phyloP scores from a whole-genome alignment of 129 eudicot genomes.

The Sambucus nigra region DNA sequence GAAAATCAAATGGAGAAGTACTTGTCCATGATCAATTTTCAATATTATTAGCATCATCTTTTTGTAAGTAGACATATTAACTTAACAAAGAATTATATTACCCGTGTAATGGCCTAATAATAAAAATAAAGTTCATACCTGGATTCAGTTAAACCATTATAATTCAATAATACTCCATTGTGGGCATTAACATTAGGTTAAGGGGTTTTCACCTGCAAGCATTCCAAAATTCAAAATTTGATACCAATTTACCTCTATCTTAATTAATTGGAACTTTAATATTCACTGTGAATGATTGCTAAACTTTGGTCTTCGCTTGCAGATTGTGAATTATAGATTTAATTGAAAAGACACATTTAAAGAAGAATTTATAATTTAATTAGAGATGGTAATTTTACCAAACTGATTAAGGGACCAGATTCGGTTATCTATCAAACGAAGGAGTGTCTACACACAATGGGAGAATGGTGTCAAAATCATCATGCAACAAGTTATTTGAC shows the following conservation, averaged over 20 bases:
- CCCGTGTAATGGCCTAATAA: not conserved
- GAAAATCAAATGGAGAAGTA: slow-evolving; percentile 93
- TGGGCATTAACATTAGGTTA: slow-evolving; percentile 99
- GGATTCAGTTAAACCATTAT: slow-evolving; percentile 96
- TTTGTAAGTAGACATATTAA: not conserved
- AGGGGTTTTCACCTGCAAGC: slow-evolving; percentile 84
- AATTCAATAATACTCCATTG: slow-evolving; percentile 89
- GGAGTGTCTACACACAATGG: slow-evolving; percentile 84
- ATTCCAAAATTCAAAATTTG: slow-evolving; percentile 5
- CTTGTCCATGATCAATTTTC: slow-evolving; percentile 18
- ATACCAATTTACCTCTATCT: not conserved
- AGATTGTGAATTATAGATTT: not conserved
- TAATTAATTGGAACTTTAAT: not conserved
- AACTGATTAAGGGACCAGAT: slow-evolving; percentile 89
- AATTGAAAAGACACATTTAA: too few relatives aligned
- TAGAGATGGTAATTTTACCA: slow-evolving; percentile 81
- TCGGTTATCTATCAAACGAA: slow-evolving; percentile 78
- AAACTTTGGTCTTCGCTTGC: not conserved
- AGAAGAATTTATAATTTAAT: too few relatives aligned
- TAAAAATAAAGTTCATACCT: slow-evolving; percentile 33
- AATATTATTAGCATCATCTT: not conserved
- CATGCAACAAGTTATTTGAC: slow-evolving; percentile 95
- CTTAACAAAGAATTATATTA: not conserved
- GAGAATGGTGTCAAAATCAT: slow-evolving; percentile 91
- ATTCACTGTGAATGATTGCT: too few relatives aligned